Evolutionary conservation across 1,284 basidiomycete genomes (phyloP).

Genomic region (Apiotrichum porosum): DNA sequence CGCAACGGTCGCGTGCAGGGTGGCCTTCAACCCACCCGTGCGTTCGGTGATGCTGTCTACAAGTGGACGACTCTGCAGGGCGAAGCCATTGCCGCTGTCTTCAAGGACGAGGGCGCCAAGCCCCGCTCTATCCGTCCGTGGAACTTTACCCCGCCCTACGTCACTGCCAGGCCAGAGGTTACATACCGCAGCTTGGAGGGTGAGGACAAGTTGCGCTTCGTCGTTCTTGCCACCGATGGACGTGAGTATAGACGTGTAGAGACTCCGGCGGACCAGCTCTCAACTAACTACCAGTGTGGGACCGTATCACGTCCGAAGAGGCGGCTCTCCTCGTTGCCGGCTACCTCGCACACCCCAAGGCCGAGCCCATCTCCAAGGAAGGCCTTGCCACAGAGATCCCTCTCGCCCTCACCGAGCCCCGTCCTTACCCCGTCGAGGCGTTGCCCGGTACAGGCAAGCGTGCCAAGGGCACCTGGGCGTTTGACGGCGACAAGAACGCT

Average conservation of each 20-base stretch:
- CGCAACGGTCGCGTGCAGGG: slow-evolving; percentile 82
- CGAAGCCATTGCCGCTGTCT: slow-evolving; percentile 63
- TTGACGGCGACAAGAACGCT: slow-evolving; percentile 75
- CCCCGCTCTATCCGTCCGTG: slow-evolving; percentile 58
- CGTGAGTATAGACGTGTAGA: slow-evolving; percentile 39
- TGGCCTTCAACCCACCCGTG: slow-evolving; percentile 87
- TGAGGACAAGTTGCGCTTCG: slow-evolving; percentile 57
- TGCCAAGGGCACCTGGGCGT: slow-evolving; percentile 60
- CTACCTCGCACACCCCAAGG: slow-evolving; percentile 64
- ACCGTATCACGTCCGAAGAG: slow-evolving; percentile 89
- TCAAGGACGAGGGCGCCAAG: slow-evolving; percentile 61
- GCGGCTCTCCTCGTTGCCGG: slow-evolving; percentile 85
- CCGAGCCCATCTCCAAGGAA: slow-evolving; percentile 31
- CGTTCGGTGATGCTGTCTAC: slow-evolving; percentile 86
- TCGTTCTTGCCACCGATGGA: slow-evolving; percentile 89
- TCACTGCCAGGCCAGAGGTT: slow-evolving; percentile 84
- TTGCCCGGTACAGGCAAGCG: slow-evolving; percentile 24
- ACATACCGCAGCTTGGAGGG: slow-evolving; percentile 63
- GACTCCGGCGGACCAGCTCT: neutral
- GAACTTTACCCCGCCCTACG: slow-evolving; percentile 88
- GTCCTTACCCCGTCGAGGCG: slow-evolving; percentile 40
- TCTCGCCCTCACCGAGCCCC: slow-evolving; percentile 18
- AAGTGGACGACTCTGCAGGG: slow-evolving; percentile 67
- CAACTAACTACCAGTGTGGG: slow-evolving; percentile 61
- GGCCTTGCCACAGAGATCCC: slow-evolving; percentile 28